Conservation (phyloP, 2,329 filamentous ascomycete genomes). For the Dendryphion nanum region DNA sequence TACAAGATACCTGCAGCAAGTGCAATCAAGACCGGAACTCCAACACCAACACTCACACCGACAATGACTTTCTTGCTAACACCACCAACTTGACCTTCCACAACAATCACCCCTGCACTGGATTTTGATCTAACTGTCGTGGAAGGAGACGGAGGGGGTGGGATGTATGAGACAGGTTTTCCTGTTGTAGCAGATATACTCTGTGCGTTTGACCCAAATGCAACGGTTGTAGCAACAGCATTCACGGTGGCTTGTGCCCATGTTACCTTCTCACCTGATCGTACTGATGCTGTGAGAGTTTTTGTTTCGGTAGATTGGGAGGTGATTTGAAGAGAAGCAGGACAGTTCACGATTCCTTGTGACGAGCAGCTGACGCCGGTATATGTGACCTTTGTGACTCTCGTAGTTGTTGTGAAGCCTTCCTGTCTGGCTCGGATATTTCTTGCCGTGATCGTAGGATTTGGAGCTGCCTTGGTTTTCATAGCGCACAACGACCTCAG, state of each 20-base stretch:
- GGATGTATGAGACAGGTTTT: constrained; percentile 46
- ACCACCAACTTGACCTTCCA: constrained; percentile 29
- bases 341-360: constrained; percentile 49
- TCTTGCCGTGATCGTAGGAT: constrained; percentile 14
- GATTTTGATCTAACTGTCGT: too few species aligned
- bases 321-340: constrained; percentile 50
- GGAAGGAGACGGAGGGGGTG: constrained; percentile 35
- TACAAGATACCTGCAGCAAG: constrained; percentile 8
- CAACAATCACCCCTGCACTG: constrained; percentile 5
- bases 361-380: constrained; percentile 48
- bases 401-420: constrained; percentile 41
- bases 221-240: constrained; percentile 33
- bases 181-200: constrained; percentile 43
- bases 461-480: too few species aligned
- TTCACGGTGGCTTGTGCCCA: constrained; percentile 41
- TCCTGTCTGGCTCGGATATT: constrained; percentile 13
- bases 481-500: constrained; percentile 46
- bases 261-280: constrained; percentile 30
- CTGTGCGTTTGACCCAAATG: constrained; percentile 46
- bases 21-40: constrained; percentile 40
- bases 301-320: constrained; percentile 35
- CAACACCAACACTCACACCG: constrained; percentile 50
- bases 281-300: constrained; percentile 41
- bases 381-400: constrained; percentile 43
- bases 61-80: constrained; percentile 49